Conservation (phyloP, 306 rosid species). For the Cicer arietinum region DNA sequence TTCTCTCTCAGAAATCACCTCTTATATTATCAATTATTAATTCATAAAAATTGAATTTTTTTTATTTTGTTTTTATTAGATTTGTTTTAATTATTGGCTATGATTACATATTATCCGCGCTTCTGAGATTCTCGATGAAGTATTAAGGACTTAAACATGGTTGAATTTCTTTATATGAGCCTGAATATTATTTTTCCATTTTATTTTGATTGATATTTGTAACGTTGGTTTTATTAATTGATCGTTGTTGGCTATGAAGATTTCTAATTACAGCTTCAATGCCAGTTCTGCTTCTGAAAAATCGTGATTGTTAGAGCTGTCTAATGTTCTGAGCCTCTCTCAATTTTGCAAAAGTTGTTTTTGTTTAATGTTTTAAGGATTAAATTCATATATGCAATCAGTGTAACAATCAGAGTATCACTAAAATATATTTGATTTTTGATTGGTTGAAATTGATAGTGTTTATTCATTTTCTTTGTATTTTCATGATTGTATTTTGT, state of each 20-base stretch:
- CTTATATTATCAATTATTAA: slow-evolving; percentile 23
- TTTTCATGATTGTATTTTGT: too few species aligned
- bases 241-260: slow-evolving; percentile 61
- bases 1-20: slow-evolving; percentile 57
- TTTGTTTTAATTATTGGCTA: slow-evolving; percentile 32
- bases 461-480: too few species aligned
- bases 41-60: too few species aligned
- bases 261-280: slow-evolving; percentile 62
- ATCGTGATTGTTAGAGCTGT: slow-evolving; percentile 86
- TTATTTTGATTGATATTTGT: too few species aligned
- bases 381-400: too few species aligned
- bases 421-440: too few species aligned
- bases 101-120: slow-evolving; percentile 70
- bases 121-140: slow-evolving; percentile 70
- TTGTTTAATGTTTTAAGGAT: too few species aligned
- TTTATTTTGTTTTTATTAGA: background rate
- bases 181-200: background rate
- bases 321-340: slow-evolving; percentile 63
- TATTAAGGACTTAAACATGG: slow-evolving; percentile 48
- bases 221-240: too few species aligned
- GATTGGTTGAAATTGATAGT: too few species aligned
- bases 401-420: too few species aligned
- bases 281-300: slow-evolving; percentile 99
- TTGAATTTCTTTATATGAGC: slow-evolving; percentile 94
- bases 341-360: too few species aligned